phyloP scores from a whole-genome alignment of 176 grass and related monocot genomes.

The Carex myosuroides region DNA sequence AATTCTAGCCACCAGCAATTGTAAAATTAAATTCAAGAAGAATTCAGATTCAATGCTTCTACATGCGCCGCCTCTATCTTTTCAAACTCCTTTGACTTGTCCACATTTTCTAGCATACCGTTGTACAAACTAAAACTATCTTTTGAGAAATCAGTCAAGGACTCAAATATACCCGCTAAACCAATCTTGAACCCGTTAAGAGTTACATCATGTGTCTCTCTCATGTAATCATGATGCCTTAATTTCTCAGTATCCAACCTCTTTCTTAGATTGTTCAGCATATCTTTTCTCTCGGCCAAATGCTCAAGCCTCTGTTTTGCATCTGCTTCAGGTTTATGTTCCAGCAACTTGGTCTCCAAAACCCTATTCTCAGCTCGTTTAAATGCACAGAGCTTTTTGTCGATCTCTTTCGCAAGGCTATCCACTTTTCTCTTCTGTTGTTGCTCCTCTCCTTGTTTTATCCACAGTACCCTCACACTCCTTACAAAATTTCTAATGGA shows the following conservation, averaged over 20 bases:
- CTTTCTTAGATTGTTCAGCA: conserved; percentile 44
- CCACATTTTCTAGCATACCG: conserved; percentile 33
- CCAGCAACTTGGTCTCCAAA: conserved; percentile 71
- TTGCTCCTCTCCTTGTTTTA: conserved; percentile 88
- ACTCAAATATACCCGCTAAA: conserved; percentile 72
- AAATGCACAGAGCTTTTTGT: conserved; percentile 54
- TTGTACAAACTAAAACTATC: conserved; percentile 58
- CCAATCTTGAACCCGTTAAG: conserved; percentile 96
- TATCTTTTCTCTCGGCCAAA: conserved; percentile 62
- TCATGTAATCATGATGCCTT: conserved; percentile 64
- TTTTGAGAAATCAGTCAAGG: conserved; percentile 60
- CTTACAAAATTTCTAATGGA: conserved; percentile 73
- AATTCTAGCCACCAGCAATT: conserved; percentile 20
- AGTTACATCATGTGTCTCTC: conserved; percentile 65
- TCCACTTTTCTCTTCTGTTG: conserved; percentile 92
- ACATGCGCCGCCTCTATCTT: conserved; percentile 28
- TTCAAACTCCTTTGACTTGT: conserved; percentile 22
- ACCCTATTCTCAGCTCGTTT: conserved; percentile 82
- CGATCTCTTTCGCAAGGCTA: conserved; percentile 62
- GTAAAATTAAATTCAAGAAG: neutral
- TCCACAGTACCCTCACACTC: conserved; percentile 71
- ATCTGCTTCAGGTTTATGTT: conserved; percentile 55
- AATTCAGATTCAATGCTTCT: conserved; percentile 18
- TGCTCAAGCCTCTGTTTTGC: conserved; percentile 61
- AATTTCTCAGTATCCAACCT: conserved; percentile 66